Percentiles rank a stretch among this genome's conserved stretches.
Conservation (phyloP, 108 stramenopile species). For the Chaetoceros tenuissimus region DNA sequence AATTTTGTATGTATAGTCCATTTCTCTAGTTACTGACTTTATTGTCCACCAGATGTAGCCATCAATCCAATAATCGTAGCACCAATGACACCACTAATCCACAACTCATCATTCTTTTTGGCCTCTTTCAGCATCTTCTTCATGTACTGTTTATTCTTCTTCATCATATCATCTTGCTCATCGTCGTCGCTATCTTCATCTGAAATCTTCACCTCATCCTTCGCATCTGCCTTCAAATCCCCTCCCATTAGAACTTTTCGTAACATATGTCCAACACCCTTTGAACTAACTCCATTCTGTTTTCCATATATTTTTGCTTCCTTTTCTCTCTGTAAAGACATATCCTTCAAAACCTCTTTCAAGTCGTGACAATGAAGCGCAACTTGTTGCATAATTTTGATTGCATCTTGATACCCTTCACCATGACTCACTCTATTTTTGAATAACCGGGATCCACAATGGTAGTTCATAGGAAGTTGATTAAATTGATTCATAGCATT, state of each 20-base stretch:
- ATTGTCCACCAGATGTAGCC: neutral
- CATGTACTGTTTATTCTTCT: constrained; percentile 9
- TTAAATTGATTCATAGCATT: constrained; percentile 49
- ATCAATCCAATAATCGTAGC: constrained; percentile 31
- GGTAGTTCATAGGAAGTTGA: constrained; percentile 22
- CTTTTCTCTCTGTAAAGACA: constrained; percentile 12
- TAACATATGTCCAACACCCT: constrained; percentile 16
- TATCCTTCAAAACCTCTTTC: constrained; percentile 31
- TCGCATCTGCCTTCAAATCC: constrained; percentile 6
- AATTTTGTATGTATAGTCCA: too few relatives aligned
- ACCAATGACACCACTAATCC: constrained; percentile 46
- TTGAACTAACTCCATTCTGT: constrained; percentile 12
- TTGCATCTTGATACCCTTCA: constrained; percentile 33
- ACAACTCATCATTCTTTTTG: constrained; percentile 43
- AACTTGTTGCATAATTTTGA: constrained; percentile 57
- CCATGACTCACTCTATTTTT: neutral
- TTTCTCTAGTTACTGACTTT: too few relatives aligned
- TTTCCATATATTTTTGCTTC: constrained; percentile 20
- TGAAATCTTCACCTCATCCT: neutral
- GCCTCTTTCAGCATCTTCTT: constrained; percentile 37
- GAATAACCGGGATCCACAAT: constrained; percentile 1
- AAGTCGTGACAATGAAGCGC: constrained; percentile 50
- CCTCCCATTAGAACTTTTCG: constrained; percentile 47
- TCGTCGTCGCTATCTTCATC: constrained; percentile 10
- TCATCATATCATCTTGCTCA: constrained; percentile 4